Evolutionary conservation across 1,139 yeast genomes (phyloP).

Genomic region (Saccharomyces hybrid): DNA sequence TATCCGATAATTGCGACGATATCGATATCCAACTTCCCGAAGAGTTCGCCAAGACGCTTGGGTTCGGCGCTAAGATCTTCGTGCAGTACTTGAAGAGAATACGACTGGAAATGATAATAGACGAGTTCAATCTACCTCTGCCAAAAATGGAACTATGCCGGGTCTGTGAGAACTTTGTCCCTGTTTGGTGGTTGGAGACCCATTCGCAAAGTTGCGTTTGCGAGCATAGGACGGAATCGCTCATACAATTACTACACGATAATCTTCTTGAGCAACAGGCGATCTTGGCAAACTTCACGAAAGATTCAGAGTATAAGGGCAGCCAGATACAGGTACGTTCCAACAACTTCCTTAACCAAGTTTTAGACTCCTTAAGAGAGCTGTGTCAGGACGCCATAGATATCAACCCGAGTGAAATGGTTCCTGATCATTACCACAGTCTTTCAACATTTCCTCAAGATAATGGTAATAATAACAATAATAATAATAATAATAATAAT

Average conservation of each 20-base stretch:
- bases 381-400: slow-evolving; percentile 70
- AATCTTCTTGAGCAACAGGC: slow-evolving; percentile 57
- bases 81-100: slow-evolving; percentile 63
- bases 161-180: slow-evolving; percentile 85
- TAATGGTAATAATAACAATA: not conserved
- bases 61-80: slow-evolving; percentile 83
- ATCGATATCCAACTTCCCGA: slow-evolving; percentile 56
- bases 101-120: slow-evolving; percentile 52
- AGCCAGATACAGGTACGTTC: slow-evolving; percentile 31
- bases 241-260: slow-evolving; percentile 74
- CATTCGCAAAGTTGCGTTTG: slow-evolving; percentile 84
- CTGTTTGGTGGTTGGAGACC: slow-evolving; percentile 93
- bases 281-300: slow-evolving; percentile 10
- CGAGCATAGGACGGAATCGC: slow-evolving; percentile 77
- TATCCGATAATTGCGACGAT: slow-evolving; percentile 56
- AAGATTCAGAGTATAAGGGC: slow-evolving; percentile 50
- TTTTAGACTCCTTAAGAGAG: slow-evolving; percentile 39
- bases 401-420: slow-evolving; percentile 47
- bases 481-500: not conserved
- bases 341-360: slow-evolving; percentile 9
- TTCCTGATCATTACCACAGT: not conserved
- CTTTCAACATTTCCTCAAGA: not conserved
- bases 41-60: slow-evolving; percentile 61
- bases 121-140: slow-evolving; percentile 59
- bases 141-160: slow-evolving; percentile 80